Evolutionary conservation across 2,329 filamentous ascomycete genomes (phyloP).

Genomic region (Colletotrichum tamarilloi): DNA sequence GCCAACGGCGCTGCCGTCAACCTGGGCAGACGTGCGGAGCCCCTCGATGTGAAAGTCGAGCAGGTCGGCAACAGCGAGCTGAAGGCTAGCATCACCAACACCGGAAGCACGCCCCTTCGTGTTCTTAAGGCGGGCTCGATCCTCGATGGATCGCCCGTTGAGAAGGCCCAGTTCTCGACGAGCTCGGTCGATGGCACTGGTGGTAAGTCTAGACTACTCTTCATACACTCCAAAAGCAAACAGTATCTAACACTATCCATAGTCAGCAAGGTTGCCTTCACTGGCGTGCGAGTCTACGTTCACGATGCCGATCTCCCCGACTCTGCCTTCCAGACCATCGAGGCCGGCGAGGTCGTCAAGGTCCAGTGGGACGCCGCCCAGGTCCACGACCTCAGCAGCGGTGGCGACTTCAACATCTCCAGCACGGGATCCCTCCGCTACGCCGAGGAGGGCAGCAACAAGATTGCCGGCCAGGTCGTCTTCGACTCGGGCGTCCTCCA

Average conservation of each 20-base stretch:
- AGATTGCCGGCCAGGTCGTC: conserved; percentile 60
- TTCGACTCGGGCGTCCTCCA: conserved; percentile 67
- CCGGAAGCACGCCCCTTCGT: conserved; percentile 55
- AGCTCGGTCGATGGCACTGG: conserved; percentile 33
- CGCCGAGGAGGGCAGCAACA: conserved; percentile 57
- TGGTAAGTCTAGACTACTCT: conserved; percentile 43
- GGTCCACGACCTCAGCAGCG: conserved; percentile 51
- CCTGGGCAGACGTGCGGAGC: conserved; percentile 46
- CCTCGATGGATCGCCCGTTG: conserved; percentile 57
- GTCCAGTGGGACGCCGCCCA: conserved; percentile 61
- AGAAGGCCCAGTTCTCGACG: conserved; percentile 60
- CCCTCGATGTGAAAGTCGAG: conserved; percentile 54
- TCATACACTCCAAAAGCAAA: not conserved
- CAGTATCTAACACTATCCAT: not conserved
- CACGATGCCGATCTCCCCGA: conserved; percentile 54
- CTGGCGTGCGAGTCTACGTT: conserved; percentile 59
- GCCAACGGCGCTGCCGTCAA: conserved; percentile 47
- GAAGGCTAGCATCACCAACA: conserved; percentile 61
- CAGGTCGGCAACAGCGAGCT: conserved; percentile 57
- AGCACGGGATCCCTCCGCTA: conserved; percentile 62
- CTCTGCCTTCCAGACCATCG: conserved; percentile 58
- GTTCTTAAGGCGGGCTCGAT: conserved; percentile 61
- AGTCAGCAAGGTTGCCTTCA: conserved; percentile 56
- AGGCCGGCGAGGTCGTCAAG: conserved; percentile 56
- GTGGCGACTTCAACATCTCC: too few species aligned